A percentile compares a stretch with the other conserved stretches of the same genome.
These are phyloP conservation scores for Babesia sp. DNA, from an alignment of 169 alveolate species.

Conservation along the genomic window DNA sequence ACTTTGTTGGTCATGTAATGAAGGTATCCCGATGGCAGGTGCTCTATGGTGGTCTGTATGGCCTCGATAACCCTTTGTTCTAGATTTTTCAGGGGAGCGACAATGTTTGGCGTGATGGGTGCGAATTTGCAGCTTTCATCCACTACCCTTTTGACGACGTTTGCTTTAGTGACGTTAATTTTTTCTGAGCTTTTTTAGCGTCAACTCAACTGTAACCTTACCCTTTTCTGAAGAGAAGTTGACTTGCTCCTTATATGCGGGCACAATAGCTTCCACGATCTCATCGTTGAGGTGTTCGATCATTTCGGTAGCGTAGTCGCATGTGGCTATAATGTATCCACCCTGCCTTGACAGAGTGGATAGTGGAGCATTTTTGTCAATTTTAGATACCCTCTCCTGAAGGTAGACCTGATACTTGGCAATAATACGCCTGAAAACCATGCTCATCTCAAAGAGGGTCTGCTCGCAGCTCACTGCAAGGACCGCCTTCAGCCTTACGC, in stretches of 20 bases:
- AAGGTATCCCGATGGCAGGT: conserved; percentile 56
- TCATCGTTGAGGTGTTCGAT: conserved; percentile 56
- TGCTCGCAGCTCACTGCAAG: conserved; percentile 63
- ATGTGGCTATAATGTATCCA: conserved; percentile 56
- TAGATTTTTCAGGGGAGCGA: conserved; percentile 20
- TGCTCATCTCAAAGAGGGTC: conserved; percentile 56
- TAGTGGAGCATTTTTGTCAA: conserved; percentile 24
- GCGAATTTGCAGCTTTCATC: conserved; percentile 50
- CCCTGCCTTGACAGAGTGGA: conserved; percentile 20
- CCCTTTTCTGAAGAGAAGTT: conserved; percentile 51
- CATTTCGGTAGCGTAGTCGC: conserved; percentile 53
- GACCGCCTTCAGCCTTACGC: conserved; percentile 49
- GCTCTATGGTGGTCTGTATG: conserved; percentile 22
- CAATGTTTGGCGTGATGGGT: conserved; percentile 38
- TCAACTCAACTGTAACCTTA: not conserved
- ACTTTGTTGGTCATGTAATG: conserved; percentile 72
- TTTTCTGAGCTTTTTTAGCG: conserved; percentile 23
- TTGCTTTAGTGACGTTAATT: conserved; percentile 40
- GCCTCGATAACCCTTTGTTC: conserved; percentile 25
- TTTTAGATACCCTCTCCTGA: conserved; percentile 1
- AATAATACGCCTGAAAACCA: conserved; percentile 45
- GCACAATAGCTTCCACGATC: conserved; percentile 35
- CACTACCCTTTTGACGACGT: conserved; percentile 37
- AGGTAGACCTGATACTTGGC: conserved; percentile 46
- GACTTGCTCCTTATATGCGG: conserved; percentile 35